Evolutionary conservation across 371 early-diverging fungal species (phyloP).

Genomic region (Zopfochytrium polystomum): DNA sequence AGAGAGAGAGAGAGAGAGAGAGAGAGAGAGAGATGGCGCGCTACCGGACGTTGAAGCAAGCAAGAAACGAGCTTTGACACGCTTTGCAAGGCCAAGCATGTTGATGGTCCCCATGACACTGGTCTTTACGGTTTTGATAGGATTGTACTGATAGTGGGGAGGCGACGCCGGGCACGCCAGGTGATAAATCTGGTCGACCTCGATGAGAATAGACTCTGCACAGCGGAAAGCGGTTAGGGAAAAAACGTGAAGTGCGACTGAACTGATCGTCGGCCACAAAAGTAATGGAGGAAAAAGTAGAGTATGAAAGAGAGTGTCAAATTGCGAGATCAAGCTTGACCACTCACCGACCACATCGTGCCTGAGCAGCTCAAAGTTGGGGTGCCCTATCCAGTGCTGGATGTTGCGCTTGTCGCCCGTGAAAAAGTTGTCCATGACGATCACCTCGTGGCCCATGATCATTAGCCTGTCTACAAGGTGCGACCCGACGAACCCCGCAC

Average conservation of each 20-base stretch:
- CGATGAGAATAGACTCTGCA: slow-evolving; percentile 74
- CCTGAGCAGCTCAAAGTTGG: slow-evolving; percentile 79
- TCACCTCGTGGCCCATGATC: slow-evolving; percentile 84
- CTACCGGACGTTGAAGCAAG: slow-evolving; percentile 81
- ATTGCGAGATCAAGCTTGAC: no score
- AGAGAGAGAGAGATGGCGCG: not conserved
- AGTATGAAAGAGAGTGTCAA: not conserved
- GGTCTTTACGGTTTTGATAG: slow-evolving; percentile 85
- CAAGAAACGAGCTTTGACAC: slow-evolving; percentile 76
- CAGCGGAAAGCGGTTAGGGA: slow-evolving; percentile 1
- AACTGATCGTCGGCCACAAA: not conserved
- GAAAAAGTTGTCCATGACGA: slow-evolving; percentile 83
- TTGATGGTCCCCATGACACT: slow-evolving; percentile 85
- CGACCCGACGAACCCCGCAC: slow-evolving; percentile 88
- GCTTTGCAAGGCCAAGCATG: slow-evolving; percentile 85
- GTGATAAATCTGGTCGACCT: slow-evolving; percentile 83
- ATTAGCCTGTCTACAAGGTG: slow-evolving; percentile 83
- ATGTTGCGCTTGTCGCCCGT: slow-evolving; percentile 59
- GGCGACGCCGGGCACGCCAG: slow-evolving; percentile 88
- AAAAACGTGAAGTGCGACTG: not conserved
- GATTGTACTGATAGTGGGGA: slow-evolving; percentile 86
- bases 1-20: not conserved
- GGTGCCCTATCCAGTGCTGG: slow-evolving; percentile 84
- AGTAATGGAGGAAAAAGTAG: not conserved
- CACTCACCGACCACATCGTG: slow-evolving; percentile 69